A percentile compares a stretch with the other conserved stretches of the same genome.
phyloP scores from a whole-genome alignment of 495 filamentous ascomycete genomes.

The Recurvomyces mirabilis region DNA sequence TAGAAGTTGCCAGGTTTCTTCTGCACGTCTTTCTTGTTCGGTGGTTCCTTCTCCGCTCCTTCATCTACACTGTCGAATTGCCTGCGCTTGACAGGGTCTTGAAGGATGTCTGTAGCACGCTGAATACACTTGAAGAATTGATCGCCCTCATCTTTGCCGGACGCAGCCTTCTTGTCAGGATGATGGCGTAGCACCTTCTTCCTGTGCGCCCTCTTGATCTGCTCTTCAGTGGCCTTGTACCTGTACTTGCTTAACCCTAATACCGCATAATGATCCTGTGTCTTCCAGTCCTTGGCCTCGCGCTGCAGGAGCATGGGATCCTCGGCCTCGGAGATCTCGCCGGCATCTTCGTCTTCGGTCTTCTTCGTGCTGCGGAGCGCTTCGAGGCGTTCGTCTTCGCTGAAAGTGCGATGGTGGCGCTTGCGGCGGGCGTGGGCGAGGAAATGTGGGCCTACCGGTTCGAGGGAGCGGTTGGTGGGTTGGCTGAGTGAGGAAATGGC shows the following conservation, averaged over 20 bases:
- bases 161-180: slow-evolving; percentile 94
- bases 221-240: slow-evolving; percentile 82
- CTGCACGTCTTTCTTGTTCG: slow-evolving; percentile 72
- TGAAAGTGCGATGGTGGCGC: slow-evolving; percentile 94
- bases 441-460: slow-evolving; percentile 95
- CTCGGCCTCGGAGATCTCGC: slow-evolving; percentile 85
- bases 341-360: slow-evolving; percentile 80
- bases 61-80: slow-evolving; percentile 97
- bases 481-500: slow-evolving; percentile 55
- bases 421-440: slow-evolving; percentile 91
- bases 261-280: slow-evolving; percentile 95
- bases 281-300: slow-evolving; percentile 98
- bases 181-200: slow-evolving; percentile 99
- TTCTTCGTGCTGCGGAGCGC: slow-evolving; percentile 90
- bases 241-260: slow-evolving; percentile 88
- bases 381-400: slow-evolving; percentile 94
- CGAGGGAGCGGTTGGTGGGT: slow-evolving; percentile 70
- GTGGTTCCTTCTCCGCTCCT: slow-evolving; percentile 79
- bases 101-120: slow-evolving; percentile 87
- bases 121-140: slow-evolving; percentile 99
- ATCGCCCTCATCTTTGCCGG: slow-evolving; percentile 80
- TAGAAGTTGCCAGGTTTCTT: slow-evolving; percentile 70
- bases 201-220: slow-evolving; percentile 96
- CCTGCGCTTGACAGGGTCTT: slow-evolving; percentile 82
- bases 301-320: slow-evolving; percentile 79